Base-by-base conservation (phyloP, 1,284 basidiomycete species). In the Ustilago xerochloae region DNA sequence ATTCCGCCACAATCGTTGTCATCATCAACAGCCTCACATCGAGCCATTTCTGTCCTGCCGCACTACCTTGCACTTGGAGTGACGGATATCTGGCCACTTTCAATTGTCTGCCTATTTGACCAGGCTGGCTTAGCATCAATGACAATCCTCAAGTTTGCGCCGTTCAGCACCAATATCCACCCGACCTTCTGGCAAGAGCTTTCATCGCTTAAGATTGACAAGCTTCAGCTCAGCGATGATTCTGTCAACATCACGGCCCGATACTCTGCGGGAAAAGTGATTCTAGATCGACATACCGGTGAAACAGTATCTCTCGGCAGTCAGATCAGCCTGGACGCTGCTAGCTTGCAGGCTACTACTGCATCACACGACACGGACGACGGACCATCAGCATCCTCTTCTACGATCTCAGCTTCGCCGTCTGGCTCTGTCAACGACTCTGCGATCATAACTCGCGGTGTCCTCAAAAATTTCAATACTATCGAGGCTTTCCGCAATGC, bases 181-280 rank as follows among this genome's bases (percentile, higher is more conserved):
- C 94, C 96, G 0, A 88, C 90, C 2, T 95, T 98, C 85, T 99
- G 96, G 96, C 92, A 97, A 71, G 89, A 91, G 53, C 90, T 99
- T 39, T 92, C 93, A 0, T 86, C 89, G 26, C 86, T 94, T 85
- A 99, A 99, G 87, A 91, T 99, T 75, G 93, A 98, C 84, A 90
- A 92, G 29, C 89, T 96, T 47, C 90, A 90, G 69, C 89, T 99
- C 18, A 91, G 91, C 16, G 92, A 97, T 77, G 89, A 90, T 2
- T 86, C 89, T 0, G 80, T 93, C 4, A 85, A 89, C 0, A 86
- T 97, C 39, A 80, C 84, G 3, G 95, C 88, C 4, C 88, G 89
- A 6, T 93, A 97, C 78, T 85, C 90, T 0, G 86, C 90, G 28
- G 93, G 92, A 1, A 87, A 90, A 64, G 88, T 89, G 15, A 87